These are phyloP conservation scores for Puccinia hordei DNA, from an alignment of 1,284 basidiomycete genomes.

Conservation along the genomic window DNA sequence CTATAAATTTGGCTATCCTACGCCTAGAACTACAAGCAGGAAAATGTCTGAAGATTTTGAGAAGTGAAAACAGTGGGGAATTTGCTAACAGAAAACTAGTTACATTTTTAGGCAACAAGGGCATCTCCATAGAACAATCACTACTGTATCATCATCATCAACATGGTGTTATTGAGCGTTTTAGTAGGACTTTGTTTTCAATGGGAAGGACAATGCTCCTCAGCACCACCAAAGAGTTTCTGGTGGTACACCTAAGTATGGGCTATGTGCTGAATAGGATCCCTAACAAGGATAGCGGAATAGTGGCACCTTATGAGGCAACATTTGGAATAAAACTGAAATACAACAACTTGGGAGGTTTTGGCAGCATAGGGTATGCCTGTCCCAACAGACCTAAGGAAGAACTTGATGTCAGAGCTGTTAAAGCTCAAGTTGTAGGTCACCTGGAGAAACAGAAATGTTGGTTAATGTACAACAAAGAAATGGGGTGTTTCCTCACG, in stretches of 20 bases:
- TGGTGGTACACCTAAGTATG: not conserved
- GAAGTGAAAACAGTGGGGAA: constrained; percentile 19
- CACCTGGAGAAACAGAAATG: constrained; percentile 5
- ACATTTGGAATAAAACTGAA: too few relatives aligned
- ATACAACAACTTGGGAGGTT: not conserved
- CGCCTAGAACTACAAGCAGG: not conserved
- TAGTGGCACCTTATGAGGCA: too few relatives aligned
- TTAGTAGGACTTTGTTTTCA: too few relatives aligned
- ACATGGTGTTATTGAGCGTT: too few relatives aligned
- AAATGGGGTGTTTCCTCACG: not conserved
- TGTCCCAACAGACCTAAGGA: not conserved
- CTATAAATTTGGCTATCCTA: not conserved
- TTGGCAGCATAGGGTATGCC: not conserved
- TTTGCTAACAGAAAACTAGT: not conserved
- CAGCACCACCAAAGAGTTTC: not conserved
- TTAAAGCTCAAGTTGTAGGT: not conserved
- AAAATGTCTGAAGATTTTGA: not conserved
- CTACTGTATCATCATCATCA: constrained; percentile 20
- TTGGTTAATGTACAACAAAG: not conserved
- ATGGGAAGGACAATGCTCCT: not conserved
- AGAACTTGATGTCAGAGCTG: not conserved
- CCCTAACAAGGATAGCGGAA: too few relatives aligned
- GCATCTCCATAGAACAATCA: not conserved
- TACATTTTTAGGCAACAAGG: not conserved
- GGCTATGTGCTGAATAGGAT: too few relatives aligned